These are phyloP conservation scores for Leccinum longicurvipes DNA, from an alignment of 768 basidiomycete genomes.

Conservation along the genomic window DNA sequence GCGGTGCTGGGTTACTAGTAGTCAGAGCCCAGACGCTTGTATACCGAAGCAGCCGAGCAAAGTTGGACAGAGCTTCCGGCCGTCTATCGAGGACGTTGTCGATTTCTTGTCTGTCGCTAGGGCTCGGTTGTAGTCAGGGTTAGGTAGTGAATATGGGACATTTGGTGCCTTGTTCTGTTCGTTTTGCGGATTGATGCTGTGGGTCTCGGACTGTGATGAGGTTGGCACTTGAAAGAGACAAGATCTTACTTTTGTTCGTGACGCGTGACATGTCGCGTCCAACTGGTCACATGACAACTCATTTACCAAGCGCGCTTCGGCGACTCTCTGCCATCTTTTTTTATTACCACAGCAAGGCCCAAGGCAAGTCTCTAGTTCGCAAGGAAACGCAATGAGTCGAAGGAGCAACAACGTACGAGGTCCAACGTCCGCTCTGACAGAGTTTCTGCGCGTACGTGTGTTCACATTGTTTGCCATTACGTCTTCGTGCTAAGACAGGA, in stretches of 20 bases:
- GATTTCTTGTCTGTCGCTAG: constrained; percentile 15
- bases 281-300: not conserved
- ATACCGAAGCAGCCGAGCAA: not conserved
- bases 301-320: not conserved
- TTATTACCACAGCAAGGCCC: constrained; percentile 10
- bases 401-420: constrained; percentile 64
- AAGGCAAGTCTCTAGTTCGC: too few relatives aligned
- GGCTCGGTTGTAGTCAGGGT: not conserved
- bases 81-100: constrained; percentile 16
- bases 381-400: constrained; percentile 25
- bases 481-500: not conserved
- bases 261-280: not conserved
- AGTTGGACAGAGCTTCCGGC: constrained; percentile 3
- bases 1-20: constrained; percentile 27
- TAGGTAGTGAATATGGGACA: not conserved
- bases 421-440: constrained; percentile 79
- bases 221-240: too few relatives aligned
- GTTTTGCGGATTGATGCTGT: not conserved
- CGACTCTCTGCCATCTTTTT: constrained; percentile 5
- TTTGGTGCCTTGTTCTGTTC: constrained; percentile 7
- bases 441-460: constrained; percentile 65
- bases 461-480: not conserved
- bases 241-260: not conserved
- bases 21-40: not conserved
- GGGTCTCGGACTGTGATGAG: too few relatives aligned